A percentile compares a stretch with the other conserved stretches of the same genome.
phyloP scores from a whole-genome alignment of 495 filamentous ascomycete genomes.

The Penicillium robsamsonii region DNA sequence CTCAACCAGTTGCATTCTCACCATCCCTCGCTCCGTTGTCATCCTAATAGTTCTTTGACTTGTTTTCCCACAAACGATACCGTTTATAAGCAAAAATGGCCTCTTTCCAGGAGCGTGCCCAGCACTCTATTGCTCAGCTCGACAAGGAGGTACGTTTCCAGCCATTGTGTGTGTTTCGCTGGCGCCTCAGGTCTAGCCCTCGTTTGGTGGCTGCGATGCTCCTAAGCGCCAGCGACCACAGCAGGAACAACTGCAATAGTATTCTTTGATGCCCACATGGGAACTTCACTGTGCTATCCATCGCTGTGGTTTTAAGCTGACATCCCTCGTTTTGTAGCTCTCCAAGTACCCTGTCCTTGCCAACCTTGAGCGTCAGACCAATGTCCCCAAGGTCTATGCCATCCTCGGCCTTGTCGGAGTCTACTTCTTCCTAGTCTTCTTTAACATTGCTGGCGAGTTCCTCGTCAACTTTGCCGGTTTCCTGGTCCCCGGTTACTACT shows the following conservation, averaged over 20 bases:
- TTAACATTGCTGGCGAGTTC: conserved; percentile 97
- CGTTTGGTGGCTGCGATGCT: conserved; percentile 17
- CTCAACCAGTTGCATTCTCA: conserved; percentile 31
- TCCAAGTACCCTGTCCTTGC: conserved; percentile 93
- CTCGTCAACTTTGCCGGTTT: conserved; percentile 97
- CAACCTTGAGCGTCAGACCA: conserved; percentile 95
- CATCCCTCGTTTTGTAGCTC: conserved; percentile 57
- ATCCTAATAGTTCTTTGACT: conserved; percentile 10
- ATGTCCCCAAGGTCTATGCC: conserved; percentile 92
- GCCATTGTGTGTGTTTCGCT: conserved; percentile 29
- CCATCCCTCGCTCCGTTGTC: conserved; percentile 25
- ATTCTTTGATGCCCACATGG: not conserved
- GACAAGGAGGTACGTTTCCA: conserved; percentile 86
- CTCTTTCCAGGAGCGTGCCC: conserved; percentile 88
- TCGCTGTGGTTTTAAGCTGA: conserved; percentile 21
- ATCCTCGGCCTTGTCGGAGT: conserved; percentile 78
- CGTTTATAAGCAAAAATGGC: conserved; percentile 44
- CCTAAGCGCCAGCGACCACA: conserved; percentile 14
- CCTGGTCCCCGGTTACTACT: conserved; percentile 92
- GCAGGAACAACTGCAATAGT: not conserved
- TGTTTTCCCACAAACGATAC: conserved; percentile 7
- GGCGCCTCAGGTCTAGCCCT: conserved; percentile 26
- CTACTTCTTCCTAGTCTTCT: conserved; percentile 98
- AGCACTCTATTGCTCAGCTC: conserved; percentile 84
- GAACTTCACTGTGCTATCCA: not conserved